Evolutionary conservation across 768 basidiomycete genomes (phyloP), one percentile per base, ranked within the genome.

Genomic region (Calocybe cyanea): DNA sequence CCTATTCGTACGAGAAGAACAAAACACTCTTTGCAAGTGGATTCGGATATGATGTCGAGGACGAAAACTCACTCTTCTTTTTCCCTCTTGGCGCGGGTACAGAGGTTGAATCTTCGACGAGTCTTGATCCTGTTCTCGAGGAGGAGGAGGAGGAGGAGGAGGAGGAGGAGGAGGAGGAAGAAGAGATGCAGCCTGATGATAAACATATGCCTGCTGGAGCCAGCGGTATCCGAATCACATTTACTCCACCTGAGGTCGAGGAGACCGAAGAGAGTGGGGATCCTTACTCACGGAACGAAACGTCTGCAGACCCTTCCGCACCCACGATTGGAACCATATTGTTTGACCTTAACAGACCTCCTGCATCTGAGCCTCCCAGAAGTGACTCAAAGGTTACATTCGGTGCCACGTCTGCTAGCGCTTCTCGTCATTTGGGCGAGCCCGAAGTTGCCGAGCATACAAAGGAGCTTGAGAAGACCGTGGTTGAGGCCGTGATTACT

Each of bases 161-260:
- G 41, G 56, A 63, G 14, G 56, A 65, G 61, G 68, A 36, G 7
- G 23, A 48, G 13, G 55, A 56, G 4, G 68, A 73, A 11, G 68
- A 68, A 19, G 74, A 75, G 11, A 5, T 28, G 25, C 25, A 28
- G 25, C 11, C 11, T 6, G 25, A 28, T 28, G 25, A 6, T 11
- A 72, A 72, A 17, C 74, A 78, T 34, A 73, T 80, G 53, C 71
- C 80, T 44, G 82, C 81, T 23, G 78, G 83, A 45, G 76, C 78
- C 34, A 78, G 81, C 20, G 87, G 87, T 4, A 85, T 90, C 58
- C 80, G 75, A 50, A 87, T 89, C 54, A 84, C 75, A 2, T 87
- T 89, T 50, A 80, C 77, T 2, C 77, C 81, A 15, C 82, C 87
- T n/a, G 25, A 28, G 25, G 25, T n/a, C n/a, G n/a, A n/a, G n/a